These are phyloP conservation scores for Fusarium armeniacum DNA, from an alignment of 2,329 filamentous ascomycete genomes.

Conservation along the genomic window DNA sequence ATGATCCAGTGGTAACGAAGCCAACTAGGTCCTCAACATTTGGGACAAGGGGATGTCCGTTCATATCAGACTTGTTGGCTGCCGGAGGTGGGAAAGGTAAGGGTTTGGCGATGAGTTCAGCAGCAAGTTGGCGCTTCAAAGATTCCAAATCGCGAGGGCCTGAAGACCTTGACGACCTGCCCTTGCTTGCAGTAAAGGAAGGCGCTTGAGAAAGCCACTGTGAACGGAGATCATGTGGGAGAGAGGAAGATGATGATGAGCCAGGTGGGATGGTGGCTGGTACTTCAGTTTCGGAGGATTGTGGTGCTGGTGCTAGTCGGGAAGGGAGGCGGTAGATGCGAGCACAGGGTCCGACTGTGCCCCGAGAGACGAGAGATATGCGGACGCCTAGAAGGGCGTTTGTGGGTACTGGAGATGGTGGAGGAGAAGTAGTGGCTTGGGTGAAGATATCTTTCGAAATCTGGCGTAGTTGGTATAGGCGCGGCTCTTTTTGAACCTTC, in stretches of 20 bases:
- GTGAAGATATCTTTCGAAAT: conserved; percentile 53
- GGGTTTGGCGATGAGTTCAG: conserved; percentile 61
- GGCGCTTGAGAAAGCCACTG: conserved; percentile 78
- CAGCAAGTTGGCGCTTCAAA: conserved; percentile 62
- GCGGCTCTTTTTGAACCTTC: conserved; percentile 2
- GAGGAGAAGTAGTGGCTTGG: conserved; percentile 43
- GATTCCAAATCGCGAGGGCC: conserved; percentile 52
- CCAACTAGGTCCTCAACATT: conserved; percentile 83
- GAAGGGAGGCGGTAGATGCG: conserved; percentile 87
- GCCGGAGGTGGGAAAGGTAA: conserved; percentile 53
- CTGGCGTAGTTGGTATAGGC: conserved; percentile 42
- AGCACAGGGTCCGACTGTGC: conserved; percentile 78
- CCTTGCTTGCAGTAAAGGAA: conserved; percentile 1
- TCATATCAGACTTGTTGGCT: conserved; percentile 57
- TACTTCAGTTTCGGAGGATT: conserved; percentile 59
- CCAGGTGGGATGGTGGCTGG: conserved; percentile 59
- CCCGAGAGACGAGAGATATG: conserved; percentile 77
- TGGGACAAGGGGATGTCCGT: conserved; percentile 77
- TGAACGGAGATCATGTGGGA: conserved; percentile 68
- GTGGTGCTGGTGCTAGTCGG: conserved; percentile 31
- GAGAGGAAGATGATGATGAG: conserved; percentile 33
- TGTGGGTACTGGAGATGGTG: conserved; percentile 49
- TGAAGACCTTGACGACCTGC: conserved; percentile 32
- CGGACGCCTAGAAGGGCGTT: conserved; percentile 71
- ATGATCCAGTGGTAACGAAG: conserved; percentile 90